Evolutionary conservation across 345 rosid species (phyloP).

Genomic region (Syzygium aromaticum): DNA sequence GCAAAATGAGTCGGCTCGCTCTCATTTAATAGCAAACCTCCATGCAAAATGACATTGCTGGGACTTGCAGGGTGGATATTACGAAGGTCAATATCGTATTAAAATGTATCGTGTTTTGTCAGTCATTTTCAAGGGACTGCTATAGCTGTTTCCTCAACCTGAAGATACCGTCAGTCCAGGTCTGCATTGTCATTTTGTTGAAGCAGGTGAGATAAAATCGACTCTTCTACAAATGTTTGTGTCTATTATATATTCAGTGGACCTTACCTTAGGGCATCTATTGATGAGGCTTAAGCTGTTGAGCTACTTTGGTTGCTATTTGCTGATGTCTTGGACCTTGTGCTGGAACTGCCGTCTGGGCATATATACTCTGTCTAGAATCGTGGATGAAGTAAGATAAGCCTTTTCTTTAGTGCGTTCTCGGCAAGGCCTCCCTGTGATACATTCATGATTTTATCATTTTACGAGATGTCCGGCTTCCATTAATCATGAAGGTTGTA

Average conservation of each 20-base stretch:
- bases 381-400: neutral
- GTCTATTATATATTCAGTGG: neutral
- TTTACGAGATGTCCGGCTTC: neutral
- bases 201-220: neutral
- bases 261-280: neutral
- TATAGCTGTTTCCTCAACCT: neutral
- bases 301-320: neutral
- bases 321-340: neutral
- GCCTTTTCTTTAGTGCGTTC: neutral
- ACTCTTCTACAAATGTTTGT: neutral
- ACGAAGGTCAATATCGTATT: neutral
- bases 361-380: neutral
- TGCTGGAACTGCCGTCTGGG: neutral
- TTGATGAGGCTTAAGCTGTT: neutral
- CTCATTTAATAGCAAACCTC: neutral
- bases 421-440: neutral
- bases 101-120: neutral
- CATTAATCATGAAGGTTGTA: neutral
- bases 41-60: neutral
- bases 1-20: neutral
- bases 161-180: neutral
- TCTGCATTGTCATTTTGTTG: neutral
- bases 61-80: neutral
- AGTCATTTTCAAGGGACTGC: conserved; percentile 1
- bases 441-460: neutral